Percentiles rank a stretch among this genome's conserved stretches.
Conservation (phyloP, 176 grass and related monocot species). For the Oryza rufipogon region DNA sequence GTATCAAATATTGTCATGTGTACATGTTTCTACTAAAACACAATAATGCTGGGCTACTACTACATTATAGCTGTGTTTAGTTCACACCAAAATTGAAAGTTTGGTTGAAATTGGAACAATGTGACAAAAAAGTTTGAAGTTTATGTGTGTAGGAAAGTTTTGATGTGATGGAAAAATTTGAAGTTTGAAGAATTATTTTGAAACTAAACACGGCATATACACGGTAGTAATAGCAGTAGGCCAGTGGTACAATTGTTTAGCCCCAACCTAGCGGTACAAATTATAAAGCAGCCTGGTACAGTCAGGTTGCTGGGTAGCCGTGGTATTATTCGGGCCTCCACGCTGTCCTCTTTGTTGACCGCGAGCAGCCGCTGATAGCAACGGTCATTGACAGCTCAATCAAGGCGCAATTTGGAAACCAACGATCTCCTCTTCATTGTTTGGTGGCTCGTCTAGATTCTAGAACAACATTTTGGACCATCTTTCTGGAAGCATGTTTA, state of each 20-base stretch:
- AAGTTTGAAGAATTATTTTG: no score
- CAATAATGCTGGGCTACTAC: no score
- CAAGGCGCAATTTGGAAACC: slow-evolving; percentile 18
- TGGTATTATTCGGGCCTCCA: slow-evolving; percentile 20
- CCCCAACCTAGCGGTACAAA: background rate
- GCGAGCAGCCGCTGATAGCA: slow-evolving; percentile 11
- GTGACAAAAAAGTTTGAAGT: no score
- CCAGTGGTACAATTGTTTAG: background rate
- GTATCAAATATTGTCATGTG: no score
- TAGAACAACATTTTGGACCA: slow-evolving; percentile 34
- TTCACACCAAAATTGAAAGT: no score
- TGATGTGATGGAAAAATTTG: no score
- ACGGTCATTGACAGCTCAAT: slow-evolving; percentile 44
- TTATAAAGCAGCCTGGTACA: background rate
- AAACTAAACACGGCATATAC: no score
- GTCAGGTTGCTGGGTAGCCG: background rate
- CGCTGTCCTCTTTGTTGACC: slow-evolving; percentile 42
- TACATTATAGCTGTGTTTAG: no score
- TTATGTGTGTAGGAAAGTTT: no score
- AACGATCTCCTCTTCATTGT: slow-evolving; percentile 38
- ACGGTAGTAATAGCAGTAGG: no score
- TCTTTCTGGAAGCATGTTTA: slow-evolving; percentile 45
- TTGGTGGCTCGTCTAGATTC: slow-evolving; percentile 34
- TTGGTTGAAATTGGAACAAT: no score
- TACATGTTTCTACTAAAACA: no score